Percentiles rank a stretch among this genome's conserved stretches.
Conservation (phyloP, 2,329 filamentous ascomycete genomes). For the Colletotrichum chrysophilum region DNA sequence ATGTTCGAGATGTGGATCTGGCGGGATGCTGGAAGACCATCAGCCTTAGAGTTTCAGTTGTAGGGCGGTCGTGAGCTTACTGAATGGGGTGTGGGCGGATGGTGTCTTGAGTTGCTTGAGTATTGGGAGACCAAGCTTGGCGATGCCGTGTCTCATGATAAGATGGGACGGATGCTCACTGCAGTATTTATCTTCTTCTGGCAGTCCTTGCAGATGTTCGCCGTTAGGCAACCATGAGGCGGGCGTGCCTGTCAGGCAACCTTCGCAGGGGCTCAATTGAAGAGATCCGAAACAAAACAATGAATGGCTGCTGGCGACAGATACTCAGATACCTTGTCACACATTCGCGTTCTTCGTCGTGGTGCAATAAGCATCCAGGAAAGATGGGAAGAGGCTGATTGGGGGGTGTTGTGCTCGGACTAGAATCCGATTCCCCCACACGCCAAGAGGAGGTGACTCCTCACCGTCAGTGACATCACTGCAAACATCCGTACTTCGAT, state of each 20-base stretch:
- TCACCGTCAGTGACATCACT: conserved; percentile 5
- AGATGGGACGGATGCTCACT: background rate
- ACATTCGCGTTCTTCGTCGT: background rate
- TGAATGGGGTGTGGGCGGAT: background rate
- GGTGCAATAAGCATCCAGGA: background rate
- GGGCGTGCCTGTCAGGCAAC: background rate
- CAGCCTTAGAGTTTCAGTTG: background rate
- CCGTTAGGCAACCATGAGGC: background rate
- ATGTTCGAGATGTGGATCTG: conserved; percentile 23
- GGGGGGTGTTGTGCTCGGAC: background rate
- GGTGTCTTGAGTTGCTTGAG: background rate
- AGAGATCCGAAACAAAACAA: background rate
- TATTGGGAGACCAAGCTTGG: background rate
- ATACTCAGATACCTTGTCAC: background rate
- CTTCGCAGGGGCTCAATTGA: background rate
- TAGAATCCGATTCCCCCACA: background rate
- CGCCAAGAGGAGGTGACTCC: background rate
- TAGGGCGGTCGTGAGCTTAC: background rate
- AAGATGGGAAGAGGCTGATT: background rate
- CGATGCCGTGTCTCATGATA: background rate
- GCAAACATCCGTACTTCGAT: background rate
- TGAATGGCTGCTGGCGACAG: background rate
- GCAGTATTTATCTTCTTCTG: background rate
- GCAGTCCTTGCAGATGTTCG: background rate
- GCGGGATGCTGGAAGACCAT: background rate